Conservation (phyloP, 2,329 filamentous ascomycete genomes). For the Corniculantispora saksenae region DNA sequence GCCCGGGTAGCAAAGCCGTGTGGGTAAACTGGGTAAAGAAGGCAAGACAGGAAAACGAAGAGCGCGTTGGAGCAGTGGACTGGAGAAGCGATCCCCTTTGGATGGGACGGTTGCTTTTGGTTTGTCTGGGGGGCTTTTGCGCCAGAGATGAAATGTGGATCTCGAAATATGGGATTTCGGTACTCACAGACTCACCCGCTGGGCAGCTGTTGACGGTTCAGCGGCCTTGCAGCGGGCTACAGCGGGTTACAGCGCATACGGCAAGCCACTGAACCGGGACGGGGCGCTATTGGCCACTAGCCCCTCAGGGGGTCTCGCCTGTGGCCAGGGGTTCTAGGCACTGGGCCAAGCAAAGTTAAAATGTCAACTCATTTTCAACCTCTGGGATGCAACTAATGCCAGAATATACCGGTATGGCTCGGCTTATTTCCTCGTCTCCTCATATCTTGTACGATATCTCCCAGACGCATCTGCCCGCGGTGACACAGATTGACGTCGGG, state of each 20-base stretch:
- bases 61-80: background rate
- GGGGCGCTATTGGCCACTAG: background rate
- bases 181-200: background rate
- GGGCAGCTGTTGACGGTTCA: background rate
- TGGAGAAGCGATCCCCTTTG: background rate
- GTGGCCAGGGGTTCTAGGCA: background rate
- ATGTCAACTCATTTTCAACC: too few relatives aligned
- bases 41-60: background rate
- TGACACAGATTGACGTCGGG: background rate
- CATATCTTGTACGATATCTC: background rate
- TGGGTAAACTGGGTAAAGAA: constrained; percentile 7
- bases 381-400: too few relatives aligned
- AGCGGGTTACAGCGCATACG: background rate
- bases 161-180: background rate
- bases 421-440: background rate
- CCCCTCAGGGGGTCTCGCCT: background rate
- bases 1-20: background rate
- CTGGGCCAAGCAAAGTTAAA: background rate
- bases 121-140: background rate
- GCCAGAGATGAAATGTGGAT: constrained; percentile 17
- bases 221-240: background rate
- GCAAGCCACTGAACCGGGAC: background rate
- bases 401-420: too few relatives aligned
- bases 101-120: background rate
- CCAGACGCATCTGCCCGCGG: background rate